These are phyloP conservation scores for Psilocybe cubensis DNA, from an alignment of 768 basidiomycete species.

Conservation along the genomic window DNA sequence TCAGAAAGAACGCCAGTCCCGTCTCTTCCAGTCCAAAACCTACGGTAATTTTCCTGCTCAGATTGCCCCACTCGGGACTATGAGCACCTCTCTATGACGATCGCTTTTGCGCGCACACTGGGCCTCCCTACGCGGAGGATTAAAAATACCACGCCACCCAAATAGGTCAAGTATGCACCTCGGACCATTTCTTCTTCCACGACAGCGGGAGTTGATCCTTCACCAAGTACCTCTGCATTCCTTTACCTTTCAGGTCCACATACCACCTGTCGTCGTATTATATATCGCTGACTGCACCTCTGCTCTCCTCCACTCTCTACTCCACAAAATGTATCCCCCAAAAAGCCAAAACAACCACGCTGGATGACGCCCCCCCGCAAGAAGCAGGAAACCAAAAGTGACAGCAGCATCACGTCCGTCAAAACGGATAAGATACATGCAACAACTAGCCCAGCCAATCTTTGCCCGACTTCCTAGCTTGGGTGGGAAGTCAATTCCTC, in stretches of 20 bases:
- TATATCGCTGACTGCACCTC: not conserved
- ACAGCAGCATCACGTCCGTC: slow-evolving; percentile 12
- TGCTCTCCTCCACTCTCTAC: not conserved
- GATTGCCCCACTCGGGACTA: not conserved
- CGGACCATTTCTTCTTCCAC: slow-evolving; percentile 12
- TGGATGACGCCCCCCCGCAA: too few relatives aligned
- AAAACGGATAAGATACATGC: slow-evolving; percentile 8
- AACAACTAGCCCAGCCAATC: not conserved
- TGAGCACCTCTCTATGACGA: not conserved
- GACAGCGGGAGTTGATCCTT: slow-evolving; percentile 4
- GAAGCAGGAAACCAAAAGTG: not conserved
- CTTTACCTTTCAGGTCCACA: not conserved
- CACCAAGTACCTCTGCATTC: not conserved
- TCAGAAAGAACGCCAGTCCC: too few relatives aligned
- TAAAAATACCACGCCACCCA: not conserved
- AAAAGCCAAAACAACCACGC: too few relatives aligned
- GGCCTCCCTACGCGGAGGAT: not conserved
- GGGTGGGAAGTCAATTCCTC: not conserved
- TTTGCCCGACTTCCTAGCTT: not conserved
- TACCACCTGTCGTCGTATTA: not conserved
- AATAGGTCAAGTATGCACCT: not conserved
- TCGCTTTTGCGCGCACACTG: not conserved
- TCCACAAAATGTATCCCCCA: too few relatives aligned
- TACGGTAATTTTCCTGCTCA: not conserved
- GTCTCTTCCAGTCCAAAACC: too few relatives aligned